Percentiles rank a stretch among this genome's conserved stretches.
These are phyloP conservation scores for Nephelium lappaceum DNA, from an alignment of 345 rosid genomes.

Conservation along the genomic window DNA sequence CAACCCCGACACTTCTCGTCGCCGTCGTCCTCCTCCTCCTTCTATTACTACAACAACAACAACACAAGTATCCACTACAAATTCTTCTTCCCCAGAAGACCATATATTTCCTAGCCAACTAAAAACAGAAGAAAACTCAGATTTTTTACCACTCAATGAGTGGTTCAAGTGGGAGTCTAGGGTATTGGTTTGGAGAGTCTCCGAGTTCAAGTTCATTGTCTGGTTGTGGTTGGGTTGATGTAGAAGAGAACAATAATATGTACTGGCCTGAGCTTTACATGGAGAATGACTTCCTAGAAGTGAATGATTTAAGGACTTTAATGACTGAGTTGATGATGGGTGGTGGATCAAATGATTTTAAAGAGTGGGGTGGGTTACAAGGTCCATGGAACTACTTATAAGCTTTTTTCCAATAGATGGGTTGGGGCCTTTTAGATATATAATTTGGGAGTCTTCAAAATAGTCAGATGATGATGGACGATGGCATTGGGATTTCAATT, in stretches of 20 bases:
- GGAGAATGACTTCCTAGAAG: conserved; percentile 16
- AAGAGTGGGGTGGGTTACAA: conserved; percentile 33
- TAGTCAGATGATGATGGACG: neutral
- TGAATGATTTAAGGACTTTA: conserved; percentile 2
- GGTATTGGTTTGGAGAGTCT: neutral
- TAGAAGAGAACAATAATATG: conserved; percentile 11
- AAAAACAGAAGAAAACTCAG: no score
- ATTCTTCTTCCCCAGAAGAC: neutral
- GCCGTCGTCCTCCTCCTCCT: neutral
- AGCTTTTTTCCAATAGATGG: no score
- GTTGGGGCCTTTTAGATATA: no score
- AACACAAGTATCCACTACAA: neutral
- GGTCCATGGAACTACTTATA: conserved; percentile 40
- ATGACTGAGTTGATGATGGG: conserved; percentile 4
- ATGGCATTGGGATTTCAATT: no score
- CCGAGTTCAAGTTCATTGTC: neutral
- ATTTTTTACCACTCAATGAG: no score
- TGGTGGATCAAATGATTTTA: conserved; percentile 14
- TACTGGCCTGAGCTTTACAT: conserved; percentile 29
- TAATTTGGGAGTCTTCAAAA: no score
- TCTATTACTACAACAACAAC: no score
- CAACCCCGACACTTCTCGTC: no score
- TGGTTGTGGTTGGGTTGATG: neutral
- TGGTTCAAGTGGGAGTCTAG: neutral
- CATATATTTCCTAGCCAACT: neutral